Percentiles rank a stretch among this genome's conserved stretches.
Conservation (phyloP, 1,284 basidiomycete species). For the Tilletia setariae region DNA sequence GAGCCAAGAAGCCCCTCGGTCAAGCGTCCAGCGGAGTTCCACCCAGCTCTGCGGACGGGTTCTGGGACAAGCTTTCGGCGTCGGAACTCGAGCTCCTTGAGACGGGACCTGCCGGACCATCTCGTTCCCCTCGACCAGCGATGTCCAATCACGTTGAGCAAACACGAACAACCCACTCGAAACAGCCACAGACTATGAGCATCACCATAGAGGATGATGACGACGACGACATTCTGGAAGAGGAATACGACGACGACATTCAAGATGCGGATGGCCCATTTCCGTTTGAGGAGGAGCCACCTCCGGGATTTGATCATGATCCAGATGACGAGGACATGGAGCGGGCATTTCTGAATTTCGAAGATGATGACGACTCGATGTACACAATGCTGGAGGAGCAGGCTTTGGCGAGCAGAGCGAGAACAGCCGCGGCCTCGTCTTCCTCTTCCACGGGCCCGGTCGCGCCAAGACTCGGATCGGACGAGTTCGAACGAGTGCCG, state of each 20-base stretch:
- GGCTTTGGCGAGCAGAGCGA: background rate
- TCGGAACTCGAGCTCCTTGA: background rate
- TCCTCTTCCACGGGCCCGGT: background rate
- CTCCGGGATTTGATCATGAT: background rate
- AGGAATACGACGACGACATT: background rate
- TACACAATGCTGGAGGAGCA: conserved; percentile 1
- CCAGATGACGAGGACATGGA: background rate
- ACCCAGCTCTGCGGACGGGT: conserved; percentile 2
- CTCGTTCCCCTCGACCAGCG: background rate
- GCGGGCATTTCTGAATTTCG: conserved; percentile 1
- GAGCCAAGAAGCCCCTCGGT: too few relatives aligned
- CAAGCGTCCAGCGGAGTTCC: background rate
- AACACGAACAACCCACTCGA: background rate
- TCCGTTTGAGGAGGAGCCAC: background rate
- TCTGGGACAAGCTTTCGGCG: conserved; percentile 3
- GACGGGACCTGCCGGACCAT: background rate
- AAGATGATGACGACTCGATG: conserved; percentile 7
- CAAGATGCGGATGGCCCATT: too few relatives aligned
- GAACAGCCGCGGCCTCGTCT: background rate
- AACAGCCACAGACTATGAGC: background rate
- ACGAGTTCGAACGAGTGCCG: background rate
- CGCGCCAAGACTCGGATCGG: background rate
- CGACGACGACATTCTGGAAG: background rate
- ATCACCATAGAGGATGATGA: background rate
- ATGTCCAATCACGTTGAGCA: background rate